A percentile compares a stretch with the other conserved stretches of the same genome.
phyloP scores from a whole-genome alignment of 2,329 filamentous ascomycete genomes.

The Lecanicillium sp. region DNA sequence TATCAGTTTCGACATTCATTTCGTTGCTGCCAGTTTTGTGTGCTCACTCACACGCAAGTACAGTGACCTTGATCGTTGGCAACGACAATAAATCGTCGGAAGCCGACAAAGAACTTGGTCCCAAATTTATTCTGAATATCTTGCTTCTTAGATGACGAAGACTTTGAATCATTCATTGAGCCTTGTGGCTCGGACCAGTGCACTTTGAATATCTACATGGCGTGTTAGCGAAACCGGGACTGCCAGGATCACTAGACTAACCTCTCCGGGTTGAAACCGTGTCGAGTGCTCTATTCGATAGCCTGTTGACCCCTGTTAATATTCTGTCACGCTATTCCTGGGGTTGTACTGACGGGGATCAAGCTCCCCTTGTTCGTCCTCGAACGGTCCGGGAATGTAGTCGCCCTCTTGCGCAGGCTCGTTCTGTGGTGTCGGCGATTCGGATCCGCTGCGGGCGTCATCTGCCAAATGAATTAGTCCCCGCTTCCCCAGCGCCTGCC shows the following conservation, averaged over 20 bases:
- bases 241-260: constrained; percentile 18
- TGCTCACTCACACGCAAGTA: constrained; percentile 46
- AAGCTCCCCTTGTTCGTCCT: constrained; percentile 20
- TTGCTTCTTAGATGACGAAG: constrained; percentile 28
- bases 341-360: constrained; percentile 30
- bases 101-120: constrained; percentile 40
- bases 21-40: neutral
- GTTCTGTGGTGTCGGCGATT: constrained; percentile 6
- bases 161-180: constrained; percentile 23
- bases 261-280: constrained; percentile 37
- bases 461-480: neutral
- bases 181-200: constrained; percentile 49
- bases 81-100: constrained; percentile 50
- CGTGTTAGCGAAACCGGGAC: neutral
- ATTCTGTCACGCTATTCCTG: neutral
- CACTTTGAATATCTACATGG: constrained; percentile 47
- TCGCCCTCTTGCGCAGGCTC: constrained; percentile 4
- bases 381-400: constrained; percentile 3
- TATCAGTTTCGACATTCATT: neutral
- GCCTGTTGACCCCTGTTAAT: constrained; percentile 22
- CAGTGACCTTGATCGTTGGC: constrained; percentile 46
- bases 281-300: constrained; percentile 34
- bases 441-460: constrained; percentile 4
- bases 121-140: constrained; percentile 30
- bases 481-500: too few relatives aligned